Evolutionary conservation across 371 early-diverging fungal species (phyloP), one percentile per base, ranked within the genome.

Genomic region (Rozella allomycis): DNA sequence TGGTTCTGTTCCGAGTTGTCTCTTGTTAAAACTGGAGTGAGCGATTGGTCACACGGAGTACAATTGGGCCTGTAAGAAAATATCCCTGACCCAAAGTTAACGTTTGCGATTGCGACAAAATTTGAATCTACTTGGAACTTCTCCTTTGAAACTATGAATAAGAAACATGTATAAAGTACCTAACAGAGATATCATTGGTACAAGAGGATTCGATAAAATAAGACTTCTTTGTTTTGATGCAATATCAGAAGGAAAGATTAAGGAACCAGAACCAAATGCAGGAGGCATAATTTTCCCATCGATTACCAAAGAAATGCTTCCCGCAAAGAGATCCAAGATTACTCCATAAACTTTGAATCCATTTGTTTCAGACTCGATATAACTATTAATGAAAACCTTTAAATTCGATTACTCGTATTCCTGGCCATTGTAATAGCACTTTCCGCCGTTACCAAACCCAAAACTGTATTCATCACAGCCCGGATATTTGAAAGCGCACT

Each of bases 261-360:
- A 7, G 0, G 59, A 46, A 4, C 50, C 53, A 3, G 3, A 30
- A 4, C 62, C 62, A 40, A 58, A 59, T 3, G 46, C 59, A 5
- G 37, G 31, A 1, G 37, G 38, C 1, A 26, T 23, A 3, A 47
- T 10, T 18, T 38, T 35, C 3, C 46, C 49, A 16, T 57, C 55
- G 2, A 45, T 21, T 3, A 55, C 55, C 11, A 58, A 31, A 12
- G 20, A 17, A 7, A 56, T 30, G 9, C 31, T 23, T 11, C 59
- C 56, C 0, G 25, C 30, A 17, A 42, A 38, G 4, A 62, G 17
- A 40, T 62, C 58, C 0, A 52, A 39, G 1, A 62, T 13, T 3
- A 62, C 17, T 1, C 57, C 62, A 18, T 39, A 45, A 3, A n/a
- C n/a, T n/a, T n/a, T n/a, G n/a, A n/a, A n/a, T n/a, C n/a, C n/a